Evolutionary conservation across 768 basidiomycete genomes (phyloP).

Genomic region (Ramaria sp.): DNA sequence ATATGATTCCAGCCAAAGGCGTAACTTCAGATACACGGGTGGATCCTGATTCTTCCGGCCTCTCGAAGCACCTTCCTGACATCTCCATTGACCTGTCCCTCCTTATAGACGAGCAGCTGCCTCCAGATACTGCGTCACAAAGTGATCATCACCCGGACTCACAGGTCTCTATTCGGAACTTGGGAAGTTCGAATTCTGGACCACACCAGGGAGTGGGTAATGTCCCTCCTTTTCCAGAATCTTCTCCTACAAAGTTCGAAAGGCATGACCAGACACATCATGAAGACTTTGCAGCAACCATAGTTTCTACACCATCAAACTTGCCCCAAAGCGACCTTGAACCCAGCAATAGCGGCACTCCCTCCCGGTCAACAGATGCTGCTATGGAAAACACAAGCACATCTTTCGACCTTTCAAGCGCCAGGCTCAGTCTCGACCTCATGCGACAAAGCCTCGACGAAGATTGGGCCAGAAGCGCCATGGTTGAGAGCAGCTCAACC

Average conservation of each 20-base stretch:
- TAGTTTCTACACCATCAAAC: not conserved
- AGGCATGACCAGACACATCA: not conserved
- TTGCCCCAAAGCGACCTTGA: not conserved
- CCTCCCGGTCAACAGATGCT: not conserved
- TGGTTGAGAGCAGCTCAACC: not conserved
- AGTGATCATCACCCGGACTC: not conserved
- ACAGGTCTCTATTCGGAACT: not conserved
- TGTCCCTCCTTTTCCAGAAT: not conserved
- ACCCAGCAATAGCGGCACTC: not conserved
- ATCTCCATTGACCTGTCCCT: conserved; percentile 2
- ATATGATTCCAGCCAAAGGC: not conserved
- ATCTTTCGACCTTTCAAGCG: conserved; percentile 3
- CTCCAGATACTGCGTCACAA: conserved; percentile 4
- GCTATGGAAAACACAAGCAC: not conserved
- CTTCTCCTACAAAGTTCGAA: not conserved
- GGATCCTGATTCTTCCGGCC: not conserved
- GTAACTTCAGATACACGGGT: not conserved
- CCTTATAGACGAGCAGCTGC: not conserved
- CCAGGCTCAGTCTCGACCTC: conserved; percentile 1
- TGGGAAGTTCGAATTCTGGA: not conserved
- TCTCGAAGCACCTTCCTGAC: conserved; percentile 5
- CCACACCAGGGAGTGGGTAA: not conserved
- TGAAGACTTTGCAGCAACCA: not conserved
- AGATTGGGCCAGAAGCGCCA: not conserved
- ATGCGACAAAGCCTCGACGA: not conserved